A percentile compares a stretch with the other conserved stretches of the same genome.
Conservation (phyloP, 345 rosid species). For the Firmiana major region DNA sequence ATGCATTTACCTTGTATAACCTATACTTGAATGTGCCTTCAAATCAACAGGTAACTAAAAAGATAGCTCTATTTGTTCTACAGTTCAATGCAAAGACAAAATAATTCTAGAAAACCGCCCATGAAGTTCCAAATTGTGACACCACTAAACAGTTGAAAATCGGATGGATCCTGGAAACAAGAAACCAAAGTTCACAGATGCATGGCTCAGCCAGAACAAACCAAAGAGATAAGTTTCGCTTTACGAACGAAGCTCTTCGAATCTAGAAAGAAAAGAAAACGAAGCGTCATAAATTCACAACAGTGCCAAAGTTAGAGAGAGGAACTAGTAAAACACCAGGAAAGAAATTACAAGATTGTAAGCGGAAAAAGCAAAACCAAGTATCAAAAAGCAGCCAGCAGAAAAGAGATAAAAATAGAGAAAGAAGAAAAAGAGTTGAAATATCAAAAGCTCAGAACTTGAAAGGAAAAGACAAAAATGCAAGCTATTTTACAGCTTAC, state of each 20-base stretch:
- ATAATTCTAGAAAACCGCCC: conserved; percentile 10
- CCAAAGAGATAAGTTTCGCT: neutral
- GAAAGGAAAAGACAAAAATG: conserved; percentile 37
- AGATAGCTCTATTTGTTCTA: neutral
- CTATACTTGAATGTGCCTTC: conserved; percentile 20
- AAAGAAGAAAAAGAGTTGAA: conserved; percentile 22
- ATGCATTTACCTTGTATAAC: conserved; percentile 62
- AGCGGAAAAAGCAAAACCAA: conserved; percentile 12
- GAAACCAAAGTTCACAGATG: conserved; percentile 4
- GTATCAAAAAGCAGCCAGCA: conserved; percentile 8
- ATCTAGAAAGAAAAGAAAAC: conserved; percentile 1
- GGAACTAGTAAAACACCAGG: conserved; percentile 13
- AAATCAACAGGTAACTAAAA: conserved; percentile 19
- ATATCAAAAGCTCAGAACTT: conserved; percentile 28
- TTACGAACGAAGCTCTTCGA: conserved; percentile 3
- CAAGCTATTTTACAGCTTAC: conserved; percentile 50
- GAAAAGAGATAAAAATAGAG: neutral
- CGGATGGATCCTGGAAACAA: conserved; percentile 1
- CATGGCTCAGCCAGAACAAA: conserved; percentile 16
- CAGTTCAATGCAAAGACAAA: conserved; percentile 16
- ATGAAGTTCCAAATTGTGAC: conserved; percentile 5
- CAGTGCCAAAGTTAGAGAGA: conserved; percentile 3
- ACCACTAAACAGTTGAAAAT: neutral
- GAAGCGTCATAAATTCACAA: conserved; percentile 14
- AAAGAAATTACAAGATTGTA: conserved; percentile 10